These are phyloP conservation scores for Phytophthora hybrid DNA, from an alignment of 352 stramenopile genomes.

Conservation along the genomic window DNA sequence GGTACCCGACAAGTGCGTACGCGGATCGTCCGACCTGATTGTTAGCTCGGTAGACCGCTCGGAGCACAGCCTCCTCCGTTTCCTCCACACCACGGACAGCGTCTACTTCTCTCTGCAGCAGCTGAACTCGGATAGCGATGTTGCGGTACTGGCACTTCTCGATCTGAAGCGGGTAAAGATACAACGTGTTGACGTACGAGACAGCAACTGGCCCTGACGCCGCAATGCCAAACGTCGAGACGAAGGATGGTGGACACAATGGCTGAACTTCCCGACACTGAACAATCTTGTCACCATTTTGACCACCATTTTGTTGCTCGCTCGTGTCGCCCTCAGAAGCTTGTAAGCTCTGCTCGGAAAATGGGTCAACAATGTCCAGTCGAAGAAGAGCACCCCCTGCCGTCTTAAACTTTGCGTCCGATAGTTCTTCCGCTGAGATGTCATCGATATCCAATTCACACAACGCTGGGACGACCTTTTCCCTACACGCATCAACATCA, in stretches of 20 bases:
- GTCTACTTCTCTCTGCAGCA: constrained; percentile 61
- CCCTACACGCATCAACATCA: constrained; percentile 30
- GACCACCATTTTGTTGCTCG: constrained; percentile 3
- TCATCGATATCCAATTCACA: constrained; percentile 72
- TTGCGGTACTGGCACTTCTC: constrained; percentile 80
- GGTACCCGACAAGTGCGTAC: constrained; percentile 75
- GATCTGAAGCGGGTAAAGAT: constrained; percentile 71
- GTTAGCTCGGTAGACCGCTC: constrained; percentile 48
- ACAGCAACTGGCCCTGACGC: constrained; percentile 64
- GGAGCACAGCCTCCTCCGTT: constrained; percentile 40
- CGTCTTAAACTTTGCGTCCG: constrained; percentile 52
- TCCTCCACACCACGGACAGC: constrained; percentile 54
- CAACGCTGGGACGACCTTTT: constrained; percentile 56
- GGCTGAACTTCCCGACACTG: constrained; percentile 70
- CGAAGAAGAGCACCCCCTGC: background rate
- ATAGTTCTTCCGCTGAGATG: constrained; percentile 51
- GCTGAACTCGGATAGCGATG: constrained; percentile 67
- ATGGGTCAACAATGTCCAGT: constrained; percentile 46
- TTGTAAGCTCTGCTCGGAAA: constrained; percentile 31
- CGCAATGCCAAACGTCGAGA: constrained; percentile 46
- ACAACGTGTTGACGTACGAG: constrained; percentile 68
- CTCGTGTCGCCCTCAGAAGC: constrained; percentile 1
- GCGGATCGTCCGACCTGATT: constrained; percentile 35
- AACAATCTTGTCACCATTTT: constrained; percentile 8
- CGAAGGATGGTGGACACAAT: constrained; percentile 55